A percentile compares a stretch with the other conserved stretches of the same genome.
phyloP scores from a whole-genome alignment of 2,329 filamentous ascomycete genomes.

The Didymella pinodella region DNA sequence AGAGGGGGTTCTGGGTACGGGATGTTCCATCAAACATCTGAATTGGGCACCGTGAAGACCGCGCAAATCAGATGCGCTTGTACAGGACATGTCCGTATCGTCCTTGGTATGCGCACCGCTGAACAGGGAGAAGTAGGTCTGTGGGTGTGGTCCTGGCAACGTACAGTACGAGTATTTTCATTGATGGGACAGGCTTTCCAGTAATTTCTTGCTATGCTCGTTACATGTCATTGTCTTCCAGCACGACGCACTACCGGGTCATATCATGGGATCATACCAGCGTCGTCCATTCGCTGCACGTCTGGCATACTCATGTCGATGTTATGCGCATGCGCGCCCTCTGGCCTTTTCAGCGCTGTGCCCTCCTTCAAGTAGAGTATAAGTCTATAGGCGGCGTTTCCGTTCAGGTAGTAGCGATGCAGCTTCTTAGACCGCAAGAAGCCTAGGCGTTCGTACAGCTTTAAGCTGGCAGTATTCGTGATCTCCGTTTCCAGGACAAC shows the following conservation, averaged over 20 bases:
- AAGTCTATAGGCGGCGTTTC: constrained; percentile 90
- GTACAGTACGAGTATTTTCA: neutral
- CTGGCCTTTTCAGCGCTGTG: constrained; percentile 43
- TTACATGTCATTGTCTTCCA: neutral
- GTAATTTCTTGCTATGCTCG: neutral
- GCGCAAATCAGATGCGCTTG: neutral
- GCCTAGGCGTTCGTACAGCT: constrained; percentile 89
- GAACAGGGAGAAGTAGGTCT: neutral
- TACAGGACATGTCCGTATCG: neutral
- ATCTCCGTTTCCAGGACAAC: constrained; percentile 96
- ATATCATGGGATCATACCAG: constrained; percentile 9
- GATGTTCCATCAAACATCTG: neutral
- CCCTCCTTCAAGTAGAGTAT: constrained; percentile 76
- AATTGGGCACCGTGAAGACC: no score
- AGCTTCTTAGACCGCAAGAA: constrained; percentile 92
- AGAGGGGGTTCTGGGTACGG: constrained; percentile 21
- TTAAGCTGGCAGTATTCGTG: constrained; percentile 87
- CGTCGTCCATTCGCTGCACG: constrained; percentile 13
- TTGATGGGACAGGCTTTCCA: neutral
- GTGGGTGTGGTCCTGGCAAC: neutral
- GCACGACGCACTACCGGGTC: neutral
- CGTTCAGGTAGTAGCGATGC: constrained; percentile 95
- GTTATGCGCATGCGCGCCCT: constrained; percentile 5
- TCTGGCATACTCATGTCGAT: constrained; percentile 13
- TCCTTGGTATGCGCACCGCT: neutral